Percentiles rank a stretch among this genome's conserved stretches.
These are phyloP conservation scores for Gaertneriomyces semiglobifer DNA, from an alignment of 192 early-diverging fungal genomes.

Conservation along the genomic window DNA sequence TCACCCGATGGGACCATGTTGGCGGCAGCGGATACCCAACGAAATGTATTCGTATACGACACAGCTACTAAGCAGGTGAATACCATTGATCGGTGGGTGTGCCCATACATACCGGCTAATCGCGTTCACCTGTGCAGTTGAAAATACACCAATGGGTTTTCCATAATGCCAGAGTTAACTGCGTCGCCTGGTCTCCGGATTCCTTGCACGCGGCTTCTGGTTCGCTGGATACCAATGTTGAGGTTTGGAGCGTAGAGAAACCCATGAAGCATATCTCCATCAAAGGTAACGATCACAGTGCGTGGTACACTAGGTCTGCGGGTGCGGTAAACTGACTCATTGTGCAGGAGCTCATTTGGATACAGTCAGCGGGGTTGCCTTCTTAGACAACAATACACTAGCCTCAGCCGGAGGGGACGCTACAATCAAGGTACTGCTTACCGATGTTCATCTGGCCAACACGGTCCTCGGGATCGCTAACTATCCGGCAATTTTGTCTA, in stretches of 20 bases:
- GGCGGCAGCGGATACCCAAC: constrained; percentile 75
- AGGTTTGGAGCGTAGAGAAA: constrained; percentile 81
- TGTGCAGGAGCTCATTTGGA: constrained; percentile 69
- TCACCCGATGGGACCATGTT: constrained; percentile 70
- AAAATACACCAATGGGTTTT: constrained; percentile 77
- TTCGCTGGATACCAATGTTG: constrained; percentile 85
- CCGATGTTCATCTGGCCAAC: too few species aligned
- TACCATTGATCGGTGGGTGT: not conserved
- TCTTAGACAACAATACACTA: constrained; percentile 63
- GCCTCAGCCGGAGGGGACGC: constrained; percentile 80
- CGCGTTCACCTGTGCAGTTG: constrained; percentile 21
- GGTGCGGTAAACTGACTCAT: not conserved
- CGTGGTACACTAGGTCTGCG: not conserved
- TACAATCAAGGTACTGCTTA: constrained; percentile 56
- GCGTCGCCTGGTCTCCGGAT: constrained; percentile 75
- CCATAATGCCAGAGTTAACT: constrained; percentile 83
- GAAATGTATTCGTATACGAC: constrained; percentile 76
- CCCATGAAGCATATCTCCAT: constrained; percentile 75
- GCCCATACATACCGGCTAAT: not conserved
- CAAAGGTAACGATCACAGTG: constrained; percentile 35
- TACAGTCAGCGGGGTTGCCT: constrained; percentile 69
- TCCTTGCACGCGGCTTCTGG: constrained; percentile 71
- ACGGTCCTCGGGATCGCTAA: too few species aligned
- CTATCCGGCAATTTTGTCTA: not conserved
- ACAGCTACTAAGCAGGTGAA: constrained; percentile 46